Base-by-base conservation (phyloP, 2,329 filamentous ascomycete species). In the Neoscytalidium dimidiatum region DNA sequence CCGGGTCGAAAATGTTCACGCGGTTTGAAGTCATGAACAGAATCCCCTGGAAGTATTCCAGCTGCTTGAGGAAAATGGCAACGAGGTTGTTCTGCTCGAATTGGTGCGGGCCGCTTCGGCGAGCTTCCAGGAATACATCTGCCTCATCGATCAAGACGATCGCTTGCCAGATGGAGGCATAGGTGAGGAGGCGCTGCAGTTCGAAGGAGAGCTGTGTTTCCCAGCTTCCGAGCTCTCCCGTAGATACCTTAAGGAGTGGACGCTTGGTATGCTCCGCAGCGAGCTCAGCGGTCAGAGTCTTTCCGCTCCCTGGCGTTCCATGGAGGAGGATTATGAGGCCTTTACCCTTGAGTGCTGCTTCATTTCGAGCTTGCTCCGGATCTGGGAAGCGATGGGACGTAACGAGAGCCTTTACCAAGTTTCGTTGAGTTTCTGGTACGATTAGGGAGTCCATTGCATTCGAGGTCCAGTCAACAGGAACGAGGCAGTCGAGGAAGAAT, bases 91-190 rank as follows among this genome's bases (percentile, higher is more conserved):
- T 80, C 52, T 73, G 71, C 64, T 73, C 70, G 8, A 74, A 71
- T 35, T 73, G 73, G 64, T 74, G 72, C 9, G 70, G 65, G 1
- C 71, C 73, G 41, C 69, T 35, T 14, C 82, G 77, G 3, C 86
- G 83, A 58, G 81, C 74, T 72, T 87, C 84, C 14, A 88, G 81
- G 73, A 86, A 88, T n/a, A 87, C 84, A 63, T 88, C 86, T 2
- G 84, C 85, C 72, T 88, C 86, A 70, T 64, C 61, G 46, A 62
- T 49, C 23, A 62, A 21, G 6, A 62, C 58, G 19, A 62, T 33
- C 28, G 43, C 43, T 31, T 21, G 43, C 58, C 58, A 62, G 58
- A 62, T 51, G 7, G 56, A 60, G 1, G 56, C 56, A 26, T 60
- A 60, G 0, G 56, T 46, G 5, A 66, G 64, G 3, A 62, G 48